Evolutionary conservation across 805 yeast species (phyloP), one percentile per base, ranked within the genome.

Genomic region (Hemisphaericaspora nanyangensis): DNA sequence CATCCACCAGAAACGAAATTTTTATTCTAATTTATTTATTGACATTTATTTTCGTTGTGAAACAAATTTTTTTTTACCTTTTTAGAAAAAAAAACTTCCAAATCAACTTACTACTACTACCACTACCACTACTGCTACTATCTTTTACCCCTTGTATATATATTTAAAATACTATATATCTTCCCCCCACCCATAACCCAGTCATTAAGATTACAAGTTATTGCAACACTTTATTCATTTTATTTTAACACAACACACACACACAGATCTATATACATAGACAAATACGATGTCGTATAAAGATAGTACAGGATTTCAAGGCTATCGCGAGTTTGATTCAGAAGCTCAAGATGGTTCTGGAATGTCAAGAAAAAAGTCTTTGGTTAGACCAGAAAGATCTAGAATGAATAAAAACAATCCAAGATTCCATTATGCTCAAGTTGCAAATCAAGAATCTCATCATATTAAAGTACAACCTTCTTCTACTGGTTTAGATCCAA

Each of bases 351-450:
- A 22, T 12, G 11, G 8, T 8, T 34, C 68, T 5, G 71, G 70
- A 24, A 22, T 22, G 26, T 22, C 26, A 22, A 54, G 82, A 40
- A 85, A 82, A 56, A 72, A 78, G 49, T 85, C 96, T 0, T 67
- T 91, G 45, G 84, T 91, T 24, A 75, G 87, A 45, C 95, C 95
- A 3, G 98, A 91, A 54, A 77, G 98, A 49, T 80, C 84, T 29
- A 52, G 70, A 38, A 74, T 79, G 46, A 72, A 79, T 50, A 79
- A 76, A n/a, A 74, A 72, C 38, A 85, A 85, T 56, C 93, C 91
- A 3, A 78, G 82, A 41, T 85, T 72, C 61, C 88, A 85, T 59
- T 88, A 87, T 59, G 74, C 85, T 11, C 88, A 82, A 49, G 80
- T 80, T 28, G 80, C 87, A 2, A 76, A 80, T 30, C 82, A 81